Conservation (phyloP, 1,139 yeast species). For the Candida tropicalis region DNA sequence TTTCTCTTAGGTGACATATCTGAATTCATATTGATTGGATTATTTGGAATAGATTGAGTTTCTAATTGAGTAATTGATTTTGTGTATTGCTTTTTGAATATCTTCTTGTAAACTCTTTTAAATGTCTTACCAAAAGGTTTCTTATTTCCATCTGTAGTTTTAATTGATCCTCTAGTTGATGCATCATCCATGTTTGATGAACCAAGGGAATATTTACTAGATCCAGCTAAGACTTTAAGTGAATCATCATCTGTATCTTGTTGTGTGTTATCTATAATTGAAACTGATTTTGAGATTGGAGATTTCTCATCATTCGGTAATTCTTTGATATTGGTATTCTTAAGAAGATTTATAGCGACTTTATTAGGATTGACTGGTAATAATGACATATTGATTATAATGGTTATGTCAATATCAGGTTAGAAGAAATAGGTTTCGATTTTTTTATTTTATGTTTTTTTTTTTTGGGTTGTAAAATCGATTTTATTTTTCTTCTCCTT, state of each 20-base stretch:
- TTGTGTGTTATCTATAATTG: background rate
- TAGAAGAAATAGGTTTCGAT: too few relatives aligned
- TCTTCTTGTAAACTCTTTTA: conserved; percentile 2
- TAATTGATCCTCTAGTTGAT: background rate
- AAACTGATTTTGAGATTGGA: background rate
- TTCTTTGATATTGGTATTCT: background rate
- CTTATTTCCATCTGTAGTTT: background rate
- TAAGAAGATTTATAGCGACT: background rate
- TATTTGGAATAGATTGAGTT: background rate
- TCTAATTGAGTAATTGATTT: background rate
- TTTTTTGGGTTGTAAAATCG: conserved; percentile 2
- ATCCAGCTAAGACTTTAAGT: conserved; percentile 1
- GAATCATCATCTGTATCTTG: background rate
- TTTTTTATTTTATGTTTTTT: background rate
- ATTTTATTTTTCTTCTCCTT: too few relatives aligned
- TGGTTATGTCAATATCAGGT: too few relatives aligned
- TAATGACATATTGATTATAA: background rate
- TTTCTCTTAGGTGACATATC: too few relatives aligned
- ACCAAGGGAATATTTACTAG: conserved; percentile 1
- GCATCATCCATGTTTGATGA: background rate
- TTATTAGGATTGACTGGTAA: background rate
- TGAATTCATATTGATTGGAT: background rate
- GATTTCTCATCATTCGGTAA: background rate
- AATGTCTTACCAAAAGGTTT: conserved; percentile 4
- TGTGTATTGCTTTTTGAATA: background rate